Percentiles rank a stretch among this genome's conserved stretches.
phyloP scores from a whole-genome alignment of 257 asterid genomes.

The Fraxinus anomala region DNA sequence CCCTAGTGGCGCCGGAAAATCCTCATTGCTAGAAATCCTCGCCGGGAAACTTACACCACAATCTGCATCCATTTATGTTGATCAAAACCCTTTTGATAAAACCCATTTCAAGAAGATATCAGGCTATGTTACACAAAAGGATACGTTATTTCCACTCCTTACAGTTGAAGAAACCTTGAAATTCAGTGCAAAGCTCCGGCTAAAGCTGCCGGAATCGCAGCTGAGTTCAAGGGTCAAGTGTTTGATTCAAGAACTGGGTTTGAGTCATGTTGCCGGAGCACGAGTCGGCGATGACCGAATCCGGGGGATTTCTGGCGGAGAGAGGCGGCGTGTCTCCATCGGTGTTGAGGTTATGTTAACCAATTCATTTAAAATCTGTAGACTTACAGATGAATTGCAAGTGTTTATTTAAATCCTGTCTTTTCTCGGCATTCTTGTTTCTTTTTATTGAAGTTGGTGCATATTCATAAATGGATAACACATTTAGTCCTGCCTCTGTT shows the following conservation, averaged over 20 bases:
- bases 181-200: slow-evolving; percentile 65
- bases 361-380: background rate
- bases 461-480: no score
- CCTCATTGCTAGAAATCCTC: slow-evolving; percentile 74
- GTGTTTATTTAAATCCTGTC: no score
- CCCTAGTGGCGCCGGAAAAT: slow-evolving; percentile 96
- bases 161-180: slow-evolving; percentile 75
- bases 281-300: slow-evolving; percentile 75
- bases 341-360: slow-evolving; percentile 58
- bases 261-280: slow-evolving; percentile 54
- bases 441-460: no score
- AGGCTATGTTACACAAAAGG: slow-evolving; percentile 85
- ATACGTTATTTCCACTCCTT: slow-evolving; percentile 73
- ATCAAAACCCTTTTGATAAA: slow-evolving; percentile 56
- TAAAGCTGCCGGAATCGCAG: slow-evolving; percentile 54
- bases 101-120: slow-evolving; percentile 66
- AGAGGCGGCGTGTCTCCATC: slow-evolving; percentile 88
- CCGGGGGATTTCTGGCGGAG: slow-evolving; percentile 94
- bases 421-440: no score
- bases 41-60: slow-evolving; percentile 71
- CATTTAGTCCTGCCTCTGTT: no score
- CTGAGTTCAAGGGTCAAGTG: slow-evolving; percentile 43
- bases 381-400: background rate
- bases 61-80: slow-evolving; percentile 53
- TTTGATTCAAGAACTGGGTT: slow-evolving; percentile 71